Base-by-base conservation (phyloP, 73 alveolate genomes). In the Effrenium voratum region DNA sequence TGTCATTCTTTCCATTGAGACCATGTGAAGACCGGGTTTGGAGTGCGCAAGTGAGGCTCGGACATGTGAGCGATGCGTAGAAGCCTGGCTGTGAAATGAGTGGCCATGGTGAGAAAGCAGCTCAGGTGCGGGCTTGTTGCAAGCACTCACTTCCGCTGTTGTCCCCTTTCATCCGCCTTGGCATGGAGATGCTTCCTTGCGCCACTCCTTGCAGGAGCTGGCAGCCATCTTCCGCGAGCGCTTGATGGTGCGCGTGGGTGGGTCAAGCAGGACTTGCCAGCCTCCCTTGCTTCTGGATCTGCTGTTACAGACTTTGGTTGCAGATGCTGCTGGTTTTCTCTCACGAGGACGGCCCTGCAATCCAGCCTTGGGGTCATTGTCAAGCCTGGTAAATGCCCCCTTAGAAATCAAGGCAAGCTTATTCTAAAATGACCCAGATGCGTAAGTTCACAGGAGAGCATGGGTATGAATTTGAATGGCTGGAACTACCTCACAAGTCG, bases 201-300 rank as follows among this genome's bases (percentile, higher is more conserved):
- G 10, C 5, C 36, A 63, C 10, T 55, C 68, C 68, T 66, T 36
- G 1, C 6, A 86, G 95, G 95, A 86, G 83, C 95, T 86, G 59
- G 95, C 84, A 44, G 24, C 82, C 95, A 86, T 86, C 41, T 86
- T 86, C 95, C 82, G 95, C 22, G 95, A 59, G 32, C 95, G 95
- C 95, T 66, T 86, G 63, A 19, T 8, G 63, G 19, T 52, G 19
- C 26, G 8, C 63, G 19, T 8, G 8, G 8, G 19, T 52, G 19
- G 63, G 63, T 52, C 63, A 52, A 19, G 8, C 19, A 8, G 63
- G 63, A 8, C 63, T 52, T 19, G 63, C 8, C 8, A 52, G 8
- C 63, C 19, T 60, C 44, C 79, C n/a, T 66, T 66, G 16, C 30
- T 66, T 66, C 41, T 16, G 16, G 40, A 28, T 66, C 30, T n/a